Base-by-base conservation (phyloP, 2,329 filamentous ascomycete species). In the Colletotrichum aenigma region DNA sequence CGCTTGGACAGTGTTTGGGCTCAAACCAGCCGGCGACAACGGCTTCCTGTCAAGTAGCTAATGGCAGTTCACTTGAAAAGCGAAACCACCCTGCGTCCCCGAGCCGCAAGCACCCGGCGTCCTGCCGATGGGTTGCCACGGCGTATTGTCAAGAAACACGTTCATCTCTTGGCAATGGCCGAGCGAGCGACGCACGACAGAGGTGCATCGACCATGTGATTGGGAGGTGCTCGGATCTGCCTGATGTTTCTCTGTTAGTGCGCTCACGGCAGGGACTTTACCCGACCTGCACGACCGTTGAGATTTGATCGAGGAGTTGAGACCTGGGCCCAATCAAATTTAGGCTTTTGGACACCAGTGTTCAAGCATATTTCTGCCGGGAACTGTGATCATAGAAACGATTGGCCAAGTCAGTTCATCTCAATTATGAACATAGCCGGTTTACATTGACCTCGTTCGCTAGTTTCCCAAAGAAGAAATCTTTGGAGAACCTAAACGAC, bases 1-100 rank as follows among this genome's bases (percentile, higher is more conserved):
- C 70, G 70, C 70, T 66, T 76, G 48, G 74, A 69, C 65, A 60
- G 58, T 76, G 74, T 70, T 65, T 34, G 15, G 73, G 56, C 62
- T 67, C 38, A 34, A 65, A 36, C 58, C 66, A 70, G 21, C 28
- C 15, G 32, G 56, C 26, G 62, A 24, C 62, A 62, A 56, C 21
- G 55, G 73, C 56, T 61, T 55, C 15, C 38, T 26, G 24, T 34
- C 52, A 60, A n/a, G 66, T 52, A n/a, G 12, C 4, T 15, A 7
- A 28, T 64, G 62, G 15, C 70, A 24, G n/a, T 2, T 21, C 24
- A 36, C 18, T 16, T 24, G 24, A 1, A 18, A 30, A 15, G 21
- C 60, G 64, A 74, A 76, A 76, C 70, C 28, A 8, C 10, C 26
- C 30, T 26, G 15, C 70, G 21, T 64, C 73, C 69, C 62, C 55